Evolutionary conservation across 2,329 filamentous ascomycete genomes (phyloP), one percentile per base, ranked within the genome.

Genomic region (Pseudogymnoascus sp.): DNA sequence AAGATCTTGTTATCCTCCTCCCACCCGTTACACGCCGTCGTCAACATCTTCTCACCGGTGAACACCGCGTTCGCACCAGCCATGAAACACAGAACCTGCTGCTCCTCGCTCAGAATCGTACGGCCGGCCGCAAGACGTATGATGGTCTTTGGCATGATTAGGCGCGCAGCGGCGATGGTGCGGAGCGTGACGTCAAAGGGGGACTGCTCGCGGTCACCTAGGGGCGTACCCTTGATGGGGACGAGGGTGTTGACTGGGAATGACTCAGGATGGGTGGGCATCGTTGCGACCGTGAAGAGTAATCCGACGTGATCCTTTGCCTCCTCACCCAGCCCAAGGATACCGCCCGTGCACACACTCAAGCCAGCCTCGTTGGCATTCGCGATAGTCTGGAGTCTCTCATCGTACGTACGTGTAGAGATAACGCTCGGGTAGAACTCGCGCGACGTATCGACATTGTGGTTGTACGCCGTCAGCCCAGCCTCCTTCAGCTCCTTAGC

Each of bases 31-130:
- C 91, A 96, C 64, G 92, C 90, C 0, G 92, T 96, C 4, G 92
- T 96, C 76, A 96, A 75, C 92, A 96, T 96, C 81, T 93, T 96
- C 79, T 96, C 92, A 7, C 92, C 92, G 0, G 92, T 96, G 73
- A 96, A 96, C 36, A 96, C 88, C n/a, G 92, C 92, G 71, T 96
- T 96, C 0, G 92, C 92, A 12, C 92, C 92, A 0, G 91, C 91
- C 83, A 90, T 87, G 78, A 96, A 96, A 76, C 91, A 96, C 68
- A 93, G 74, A 12, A 91, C 87, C 77, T 96, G 92, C 78, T 96
- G 88, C 76, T 95, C 91, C 77, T 96, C 92, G 3, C 84, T 83
- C 83, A 96, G 88, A 11, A 87, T 90, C 73, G 90, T 92, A 57
- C 92, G 81, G 2, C 92, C 92, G 0, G 92, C 92, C 0, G 92